Evolutionary conservation across 23 red algal species (phyloP), one percentile per base, ranked within the genome.

Genomic region (Gracilaria gracilis): DNA sequence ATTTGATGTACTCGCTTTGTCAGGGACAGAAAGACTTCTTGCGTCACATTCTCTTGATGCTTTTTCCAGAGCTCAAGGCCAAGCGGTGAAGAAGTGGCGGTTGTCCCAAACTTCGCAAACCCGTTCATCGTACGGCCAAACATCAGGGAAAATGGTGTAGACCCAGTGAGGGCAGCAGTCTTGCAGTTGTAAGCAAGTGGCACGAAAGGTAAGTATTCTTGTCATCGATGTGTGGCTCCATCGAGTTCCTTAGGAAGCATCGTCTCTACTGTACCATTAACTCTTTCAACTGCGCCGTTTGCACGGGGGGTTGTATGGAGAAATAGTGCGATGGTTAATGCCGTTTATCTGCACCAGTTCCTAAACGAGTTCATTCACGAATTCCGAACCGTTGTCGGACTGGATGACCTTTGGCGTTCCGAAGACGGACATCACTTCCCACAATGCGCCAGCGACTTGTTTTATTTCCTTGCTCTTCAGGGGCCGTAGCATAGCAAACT

Each of bases 181-280:
- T 64, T 83, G 21, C 80, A 62, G 35, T 83, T 83, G 54, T 83
- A 67, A 4, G 55, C 57, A 2, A 83, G 80, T 15, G 32, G 80
- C 14, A 83, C 29, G 29, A 59, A 83, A 20, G 57, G 48, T 5
- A 83, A 3, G 54, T 83, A 83, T 46, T 83, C 50, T 19, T 83
- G 9, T 57, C 80, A 62, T 20, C 55, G 20, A 31, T 83, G 55
- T 13, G 55, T 83, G 5, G 80, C 80, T 28, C 80, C 80, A 47
- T 83, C 32, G 25, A 83, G 20, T 67, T 83, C 25, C 23, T 67
- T 62, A n/a, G 40, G 32, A 1, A 83, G 28, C 80, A 83, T 66
- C 14, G 80, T 83, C 29, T 83, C 54, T 7, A 64, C 33, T 1
- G 55, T 83, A 14, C 27, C 80, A 15, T 62, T 59, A 17, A 67